Conservation (phyloP, 2,329 filamentous ascomycete species). For the Pyrenophora graminea region DNA sequence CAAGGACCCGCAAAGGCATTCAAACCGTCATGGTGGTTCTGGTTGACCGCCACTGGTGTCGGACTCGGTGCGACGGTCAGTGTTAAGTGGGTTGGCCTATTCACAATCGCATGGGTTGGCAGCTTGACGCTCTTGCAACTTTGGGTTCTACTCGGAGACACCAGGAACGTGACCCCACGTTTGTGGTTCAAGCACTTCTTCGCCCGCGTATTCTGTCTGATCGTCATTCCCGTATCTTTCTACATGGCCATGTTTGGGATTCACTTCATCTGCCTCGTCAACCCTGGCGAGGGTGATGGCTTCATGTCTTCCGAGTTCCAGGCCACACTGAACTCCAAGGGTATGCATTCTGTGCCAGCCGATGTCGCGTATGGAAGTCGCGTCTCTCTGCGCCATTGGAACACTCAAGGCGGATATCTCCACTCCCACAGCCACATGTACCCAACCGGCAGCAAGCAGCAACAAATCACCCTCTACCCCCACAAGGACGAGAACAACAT, state of each 20-base stretch:
- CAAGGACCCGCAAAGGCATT: conserved; percentile 88
- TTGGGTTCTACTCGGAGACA: conserved; percentile 92
- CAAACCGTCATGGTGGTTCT: conserved; percentile 94
- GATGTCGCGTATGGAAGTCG: conserved; percentile 89
- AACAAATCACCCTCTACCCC: conserved; percentile 96
- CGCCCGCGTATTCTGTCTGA: conserved; percentile 86
- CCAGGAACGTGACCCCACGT: conserved; percentile 80
- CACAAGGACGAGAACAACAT: conserved; percentile 99
- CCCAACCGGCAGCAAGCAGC: conserved; percentile 94
- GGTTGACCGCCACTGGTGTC: conserved; percentile 84
- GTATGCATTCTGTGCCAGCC: conserved; percentile 91
- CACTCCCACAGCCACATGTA: conserved; percentile 99
- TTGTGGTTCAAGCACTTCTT: conserved; percentile 93
- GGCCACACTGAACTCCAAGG: conserved; percentile 93
- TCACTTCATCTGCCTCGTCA: conserved; percentile 89
- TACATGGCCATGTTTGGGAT: conserved; percentile 98
- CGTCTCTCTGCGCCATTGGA: conserved; percentile 86
- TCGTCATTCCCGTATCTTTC: conserved; percentile 84
- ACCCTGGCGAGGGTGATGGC: conserved; percentile 95
- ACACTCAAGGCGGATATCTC: conserved; percentile 96
- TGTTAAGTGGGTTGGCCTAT: conserved; percentile 98
- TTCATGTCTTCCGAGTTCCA: conserved; percentile 99
- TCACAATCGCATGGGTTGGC: conserved; percentile 98
- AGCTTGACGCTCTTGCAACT: conserved; percentile 87
- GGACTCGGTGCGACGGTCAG: conserved; percentile 88